These are phyloP conservation scores for Pyrenophora teres DNA, from an alignment of 2,329 filamentous ascomycete genomes.

Conservation along the genomic window DNA sequence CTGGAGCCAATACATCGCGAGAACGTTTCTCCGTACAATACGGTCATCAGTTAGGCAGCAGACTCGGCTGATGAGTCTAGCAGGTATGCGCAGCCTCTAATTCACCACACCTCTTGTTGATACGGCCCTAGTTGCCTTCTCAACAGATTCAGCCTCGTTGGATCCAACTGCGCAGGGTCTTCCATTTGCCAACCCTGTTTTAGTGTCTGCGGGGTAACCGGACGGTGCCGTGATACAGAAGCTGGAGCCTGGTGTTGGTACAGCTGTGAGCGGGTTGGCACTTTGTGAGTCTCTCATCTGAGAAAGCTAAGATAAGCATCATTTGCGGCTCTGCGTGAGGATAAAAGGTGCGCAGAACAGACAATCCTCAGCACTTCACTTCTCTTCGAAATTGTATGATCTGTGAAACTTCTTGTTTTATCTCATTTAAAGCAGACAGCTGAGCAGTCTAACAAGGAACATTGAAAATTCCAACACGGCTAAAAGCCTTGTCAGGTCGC, in stretches of 20 bases:
- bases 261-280: background rate
- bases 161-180: slow-evolving; percentile 1
- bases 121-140: slow-evolving; percentile 2
- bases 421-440: background rate
- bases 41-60: slow-evolving; percentile 18
- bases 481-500: background rate
- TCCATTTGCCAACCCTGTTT: slow-evolving; percentile 5
- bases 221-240: background rate
- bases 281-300: background rate
- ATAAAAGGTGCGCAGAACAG: slow-evolving; percentile 18
- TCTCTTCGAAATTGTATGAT: background rate
- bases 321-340: slow-evolving; percentile 13
- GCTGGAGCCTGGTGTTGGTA: slow-evolving; percentile 11
- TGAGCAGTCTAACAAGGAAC: background rate
- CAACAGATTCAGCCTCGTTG: slow-evolving; percentile 14
- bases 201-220: slow-evolving; percentile 14
- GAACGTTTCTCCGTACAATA: slow-evolving; percentile 2
- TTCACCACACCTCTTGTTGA: slow-evolving; percentile 3
- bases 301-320: slow-evolving; percentile 4
- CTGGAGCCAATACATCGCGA: slow-evolving; percentile 12
- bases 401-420: background rate
- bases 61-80: slow-evolving; percentile 12
- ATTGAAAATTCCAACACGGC: background rate
- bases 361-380: slow-evolving; percentile 1
- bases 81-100: slow-evolving; percentile 10